phyloP scores from a whole-genome alignment of 176 grass and related monocot genomes.

The Miscanthus lutarioriparius region DNA sequence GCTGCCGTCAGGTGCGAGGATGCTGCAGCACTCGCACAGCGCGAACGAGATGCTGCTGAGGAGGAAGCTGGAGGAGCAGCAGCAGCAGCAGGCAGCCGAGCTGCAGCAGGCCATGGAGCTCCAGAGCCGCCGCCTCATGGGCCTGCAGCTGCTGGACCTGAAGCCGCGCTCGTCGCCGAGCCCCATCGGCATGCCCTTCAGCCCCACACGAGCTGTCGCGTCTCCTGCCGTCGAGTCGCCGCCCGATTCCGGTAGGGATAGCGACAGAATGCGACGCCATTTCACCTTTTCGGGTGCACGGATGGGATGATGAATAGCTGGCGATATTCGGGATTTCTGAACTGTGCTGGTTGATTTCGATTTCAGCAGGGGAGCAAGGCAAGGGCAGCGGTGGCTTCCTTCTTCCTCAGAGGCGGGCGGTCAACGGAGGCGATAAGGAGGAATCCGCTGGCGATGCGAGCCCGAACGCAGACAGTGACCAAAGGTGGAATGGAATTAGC shows the following conservation, averaged over 20 bases:
- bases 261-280: not conserved
- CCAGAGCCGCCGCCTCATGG: conserved; percentile 77
- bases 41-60: conserved; percentile 67
- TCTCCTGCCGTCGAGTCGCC: conserved; percentile 22
- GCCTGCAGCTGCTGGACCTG: conserved; percentile 72
- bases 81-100: conserved; percentile 85
- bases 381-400: conserved; percentile 44
- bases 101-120: conserved; percentile 91
- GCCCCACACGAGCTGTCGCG: not conserved
- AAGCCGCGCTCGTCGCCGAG: conserved; percentile 41
- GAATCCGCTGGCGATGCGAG: conserved; percentile 66
- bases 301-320: not conserved
- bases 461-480: conserved; percentile 81
- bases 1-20: conserved; percentile 58
- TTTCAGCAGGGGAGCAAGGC: conserved; percentile 12
- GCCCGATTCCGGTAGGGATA: conserved; percentile 40
- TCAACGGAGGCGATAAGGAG: conserved; percentile 87
- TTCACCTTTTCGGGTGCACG: not conserved
- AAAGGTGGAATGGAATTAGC: conserved; percentile 66
- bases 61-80: conserved; percentile 94
- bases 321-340: not conserved
- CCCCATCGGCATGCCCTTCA: conserved; percentile 40
- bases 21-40: conserved; percentile 72
- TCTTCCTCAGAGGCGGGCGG: conserved; percentile 35
- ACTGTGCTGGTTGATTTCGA: not conserved